phyloP scores from a whole-genome alignment of 805 yeast species.

The Saturnispora sanitii region DNA sequence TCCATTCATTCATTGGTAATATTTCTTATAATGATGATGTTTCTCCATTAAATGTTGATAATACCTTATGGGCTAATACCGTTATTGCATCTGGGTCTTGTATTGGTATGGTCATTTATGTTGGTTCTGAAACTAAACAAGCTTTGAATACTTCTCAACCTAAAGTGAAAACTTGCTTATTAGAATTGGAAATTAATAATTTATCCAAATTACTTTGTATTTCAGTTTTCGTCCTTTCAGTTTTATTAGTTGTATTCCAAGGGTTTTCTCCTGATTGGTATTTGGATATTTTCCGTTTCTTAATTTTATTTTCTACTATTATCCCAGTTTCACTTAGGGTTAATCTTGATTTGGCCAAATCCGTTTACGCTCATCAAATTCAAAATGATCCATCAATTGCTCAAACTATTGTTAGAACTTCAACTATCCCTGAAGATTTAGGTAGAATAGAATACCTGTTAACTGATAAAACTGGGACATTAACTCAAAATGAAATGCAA shows the following conservation, averaged over 20 bases:
- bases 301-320: slow-evolving; percentile 87
- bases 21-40: slow-evolving; percentile 48
- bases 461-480: slow-evolving; percentile 93
- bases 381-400: slow-evolving; percentile 77
- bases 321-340: slow-evolving; percentile 95
- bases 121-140: slow-evolving; percentile 91
- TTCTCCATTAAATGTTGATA: slow-evolving; percentile 70
- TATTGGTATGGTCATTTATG: slow-evolving; percentile 77
- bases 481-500: slow-evolving; percentile 97
- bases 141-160: slow-evolving; percentile 85
- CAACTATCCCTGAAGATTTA: slow-evolving; percentile 95
- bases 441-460: slow-evolving; percentile 91
- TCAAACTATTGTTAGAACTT: slow-evolving; percentile 87
- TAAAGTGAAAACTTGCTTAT: slow-evolving; percentile 79
- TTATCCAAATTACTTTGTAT: slow-evolving; percentile 82
- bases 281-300: slow-evolving; percentile 78
- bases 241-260: slow-evolving; percentile 67
- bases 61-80: slow-evolving; percentile 96
- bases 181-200: slow-evolving; percentile 84
- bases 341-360: slow-evolving; percentile 87
- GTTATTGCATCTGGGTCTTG: slow-evolving; percentile 92
- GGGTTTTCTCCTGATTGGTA: slow-evolving; percentile 77
- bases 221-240: slow-evolving; percentile 71
- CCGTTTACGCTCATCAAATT: slow-evolving; percentile 92
- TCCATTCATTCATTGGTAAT: slow-evolving; percentile 74